Conservation (phyloP, 495 filamentous ascomycete species). For the Daldinia vernicosa region DNA sequence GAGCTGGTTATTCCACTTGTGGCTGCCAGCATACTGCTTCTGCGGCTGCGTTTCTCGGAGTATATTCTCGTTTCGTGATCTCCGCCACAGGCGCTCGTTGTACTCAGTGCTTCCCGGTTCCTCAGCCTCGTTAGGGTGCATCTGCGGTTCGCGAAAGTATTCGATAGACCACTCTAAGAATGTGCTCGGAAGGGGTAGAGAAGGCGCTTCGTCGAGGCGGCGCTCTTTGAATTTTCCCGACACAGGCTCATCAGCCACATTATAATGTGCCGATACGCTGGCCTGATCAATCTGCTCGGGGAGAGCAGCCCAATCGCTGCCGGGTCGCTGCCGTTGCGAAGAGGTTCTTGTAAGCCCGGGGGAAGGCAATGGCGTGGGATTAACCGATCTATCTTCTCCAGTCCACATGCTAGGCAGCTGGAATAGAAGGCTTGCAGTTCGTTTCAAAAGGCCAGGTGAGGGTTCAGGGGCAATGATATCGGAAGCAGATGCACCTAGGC, state of each 20-base stretch:
- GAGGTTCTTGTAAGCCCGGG: slow-evolving; percentile 54
- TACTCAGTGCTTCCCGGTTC: slow-evolving; percentile 98
- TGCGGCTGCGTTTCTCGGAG: slow-evolving; percentile 90
- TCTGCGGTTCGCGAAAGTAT: slow-evolving; percentile 99
- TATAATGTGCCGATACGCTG: slow-evolving; percentile 73
- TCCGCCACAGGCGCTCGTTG: slow-evolving; percentile 91
- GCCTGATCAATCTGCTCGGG: slow-evolving; percentile 82
- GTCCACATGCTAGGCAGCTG: slow-evolving; percentile 63
- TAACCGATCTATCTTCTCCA: slow-evolving; percentile 47
- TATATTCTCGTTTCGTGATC: slow-evolving; percentile 91
- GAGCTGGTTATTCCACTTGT: slow-evolving; percentile 80
- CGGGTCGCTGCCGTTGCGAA: slow-evolving; percentile 56
- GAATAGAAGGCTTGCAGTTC: slow-evolving; percentile 65
- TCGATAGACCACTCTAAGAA: slow-evolving; percentile 97
- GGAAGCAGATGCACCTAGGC: slow-evolving; percentile 50
- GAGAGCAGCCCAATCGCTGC: slow-evolving; percentile 71
- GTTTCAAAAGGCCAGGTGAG: slow-evolving; percentile 58
- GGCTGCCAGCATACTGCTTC: slow-evolving; percentile 83
- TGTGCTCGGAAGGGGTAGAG: slow-evolving; percentile 77
- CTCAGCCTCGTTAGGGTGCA: slow-evolving; percentile 94
- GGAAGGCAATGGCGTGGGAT: slow-evolving; percentile 46
- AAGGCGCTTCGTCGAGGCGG: slow-evolving; percentile 61
- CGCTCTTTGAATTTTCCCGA: slow-evolving; percentile 75
- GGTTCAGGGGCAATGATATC: slow-evolving; percentile 52
- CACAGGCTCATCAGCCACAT: slow-evolving; percentile 76